A percentile compares a stretch with the other conserved stretches of the same genome.
phyloP scores from a whole-genome alignment of 2,329 filamentous ascomycete genomes.

The Allantophomopsis cytisporea region DNA sequence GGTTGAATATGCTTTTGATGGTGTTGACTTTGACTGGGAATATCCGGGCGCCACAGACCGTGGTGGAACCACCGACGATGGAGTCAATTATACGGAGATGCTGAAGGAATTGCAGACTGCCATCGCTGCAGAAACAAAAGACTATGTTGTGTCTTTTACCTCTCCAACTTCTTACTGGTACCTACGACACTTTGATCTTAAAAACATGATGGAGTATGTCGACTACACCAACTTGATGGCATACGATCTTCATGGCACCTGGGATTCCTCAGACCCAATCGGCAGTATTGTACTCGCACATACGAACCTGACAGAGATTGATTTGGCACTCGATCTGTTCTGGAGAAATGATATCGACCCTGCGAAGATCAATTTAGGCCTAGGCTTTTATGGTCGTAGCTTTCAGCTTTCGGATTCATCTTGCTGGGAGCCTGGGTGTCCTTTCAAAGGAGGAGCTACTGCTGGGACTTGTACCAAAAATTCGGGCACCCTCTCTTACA shows the following conservation, averaged over 20 bases:
- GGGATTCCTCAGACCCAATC: slow-evolving; percentile 25
- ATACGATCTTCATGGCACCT: slow-evolving; percentile 22
- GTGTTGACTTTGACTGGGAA: slow-evolving; percentile 5
- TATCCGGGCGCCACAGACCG: slow-evolving; percentile 1
- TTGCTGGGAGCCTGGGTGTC: slow-evolving; percentile 9
- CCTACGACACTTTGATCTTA: neutral
- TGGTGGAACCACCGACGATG: slow-evolving; percentile 15
- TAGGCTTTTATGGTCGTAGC: slow-evolving; percentile 26
- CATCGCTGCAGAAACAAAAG: neutral
- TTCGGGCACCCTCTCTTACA: too few relatives aligned
- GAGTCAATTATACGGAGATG: slow-evolving; percentile 16
- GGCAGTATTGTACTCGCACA: slow-evolving; percentile 24
- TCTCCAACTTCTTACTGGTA: slow-evolving; percentile 8
- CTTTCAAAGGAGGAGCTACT: slow-evolving; percentile 6
- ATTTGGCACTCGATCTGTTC: slow-evolving; percentile 24
- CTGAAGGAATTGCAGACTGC: slow-evolving; percentile 1
- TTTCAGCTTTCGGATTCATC: slow-evolving; percentile 9
- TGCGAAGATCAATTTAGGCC: slow-evolving; percentile 25
- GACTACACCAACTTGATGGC: slow-evolving; percentile 2
- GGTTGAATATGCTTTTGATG: neutral
- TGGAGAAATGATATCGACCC: slow-evolving; percentile 28
- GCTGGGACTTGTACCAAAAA: slow-evolving; percentile 13
- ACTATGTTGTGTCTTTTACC: slow-evolving; percentile 11
- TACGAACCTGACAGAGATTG: slow-evolving; percentile 32
- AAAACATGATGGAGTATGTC: neutral